These are phyloP conservation scores for Magnaporthiopsis incrustans DNA, from an alignment of 2,329 filamentous ascomycete species.

Conservation along the genomic window DNA sequence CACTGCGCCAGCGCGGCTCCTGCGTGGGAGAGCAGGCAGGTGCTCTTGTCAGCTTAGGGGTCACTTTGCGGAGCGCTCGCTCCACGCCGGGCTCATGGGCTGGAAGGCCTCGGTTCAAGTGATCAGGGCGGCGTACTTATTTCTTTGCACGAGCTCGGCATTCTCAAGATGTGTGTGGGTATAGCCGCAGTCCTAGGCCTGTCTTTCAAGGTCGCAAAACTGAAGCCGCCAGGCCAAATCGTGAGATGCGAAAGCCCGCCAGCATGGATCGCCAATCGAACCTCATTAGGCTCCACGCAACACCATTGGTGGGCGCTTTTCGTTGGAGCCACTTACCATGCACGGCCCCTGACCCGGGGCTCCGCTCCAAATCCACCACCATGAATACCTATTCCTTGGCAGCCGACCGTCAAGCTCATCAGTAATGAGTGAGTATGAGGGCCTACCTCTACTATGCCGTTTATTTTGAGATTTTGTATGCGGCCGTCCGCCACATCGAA, in stretches of 20 bases:
- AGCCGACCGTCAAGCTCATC: too few relatives aligned
- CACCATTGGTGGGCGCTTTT: not conserved
- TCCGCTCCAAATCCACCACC: not conserved
- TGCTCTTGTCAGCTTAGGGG: slow-evolving; percentile 6
- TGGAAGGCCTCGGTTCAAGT: not conserved
- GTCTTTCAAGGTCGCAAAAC: not conserved
- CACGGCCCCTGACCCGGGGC: not conserved
- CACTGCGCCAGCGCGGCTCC: slow-evolving; percentile 88
- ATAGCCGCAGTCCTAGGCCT: not conserved
- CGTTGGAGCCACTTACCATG: not conserved
- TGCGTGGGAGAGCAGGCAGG: slow-evolving; percentile 28
- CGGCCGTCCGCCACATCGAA: too few relatives aligned
- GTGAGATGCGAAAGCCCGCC: not conserved
- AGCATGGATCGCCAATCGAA: not conserved
- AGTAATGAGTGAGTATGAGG: too few relatives aligned
- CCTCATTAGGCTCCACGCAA: not conserved
- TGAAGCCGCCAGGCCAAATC: not conserved
- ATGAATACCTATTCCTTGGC: too few relatives aligned
- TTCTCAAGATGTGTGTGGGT: slow-evolving; percentile 10
- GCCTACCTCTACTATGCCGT: too few relatives aligned
- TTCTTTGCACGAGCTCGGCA: slow-evolving; percentile 96
- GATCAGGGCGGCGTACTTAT: slow-evolving; percentile 58
- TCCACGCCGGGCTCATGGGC: not conserved
- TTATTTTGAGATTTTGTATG: too few relatives aligned
- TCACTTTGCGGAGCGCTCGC: not conserved